Percentiles rank a stretch among this genome's conserved stretches.
Conservation (phyloP, 1,284 basidiomycete species). For the Pterulicium gracile region DNA sequence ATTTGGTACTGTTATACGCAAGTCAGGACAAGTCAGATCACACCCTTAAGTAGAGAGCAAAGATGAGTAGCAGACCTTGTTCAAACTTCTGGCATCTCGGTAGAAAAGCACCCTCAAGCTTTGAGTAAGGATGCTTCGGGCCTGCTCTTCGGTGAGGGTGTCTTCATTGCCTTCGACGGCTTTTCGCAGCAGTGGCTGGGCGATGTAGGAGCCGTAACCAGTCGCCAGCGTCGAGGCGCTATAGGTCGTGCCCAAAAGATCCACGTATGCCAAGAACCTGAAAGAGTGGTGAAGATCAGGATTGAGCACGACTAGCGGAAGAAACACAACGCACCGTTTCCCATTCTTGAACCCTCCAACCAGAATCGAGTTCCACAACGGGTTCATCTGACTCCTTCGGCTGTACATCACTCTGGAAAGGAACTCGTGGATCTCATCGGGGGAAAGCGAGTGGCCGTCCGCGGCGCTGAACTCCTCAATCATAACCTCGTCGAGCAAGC, state of each 20-base stretch:
- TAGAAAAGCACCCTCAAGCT: constrained; percentile 96
- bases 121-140: constrained; percentile 70
- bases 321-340: constrained; percentile 43
- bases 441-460: constrained; percentile 82
- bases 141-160: constrained; percentile 70
- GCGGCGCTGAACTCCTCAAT: constrained; percentile 72
- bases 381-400: constrained; percentile 82
- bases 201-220: constrained; percentile 92
- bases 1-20: constrained; percentile 75
- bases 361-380: constrained; percentile 92
- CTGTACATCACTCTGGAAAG: constrained; percentile 88
- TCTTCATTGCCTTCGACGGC: constrained; percentile 81
- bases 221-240: constrained; percentile 92
- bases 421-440: constrained; percentile 90
- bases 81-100: constrained; percentile 90
- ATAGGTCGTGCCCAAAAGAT: constrained; percentile 96
- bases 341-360: constrained; percentile 89
- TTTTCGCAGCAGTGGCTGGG: constrained; percentile 85
- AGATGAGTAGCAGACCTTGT: constrained; percentile 59
- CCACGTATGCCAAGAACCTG: constrained; percentile 87
- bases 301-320: not conserved
- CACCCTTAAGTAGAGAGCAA: not conserved
- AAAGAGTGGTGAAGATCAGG: constrained; percentile 1
- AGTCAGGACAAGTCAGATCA: constrained; percentile 2
- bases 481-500: constrained; percentile 61